Percentiles rank a stretch among this genome's conserved stretches.
phyloP scores from a whole-genome alignment of 495 filamentous ascomycete species.

The Penicillium roqueforti region DNA sequence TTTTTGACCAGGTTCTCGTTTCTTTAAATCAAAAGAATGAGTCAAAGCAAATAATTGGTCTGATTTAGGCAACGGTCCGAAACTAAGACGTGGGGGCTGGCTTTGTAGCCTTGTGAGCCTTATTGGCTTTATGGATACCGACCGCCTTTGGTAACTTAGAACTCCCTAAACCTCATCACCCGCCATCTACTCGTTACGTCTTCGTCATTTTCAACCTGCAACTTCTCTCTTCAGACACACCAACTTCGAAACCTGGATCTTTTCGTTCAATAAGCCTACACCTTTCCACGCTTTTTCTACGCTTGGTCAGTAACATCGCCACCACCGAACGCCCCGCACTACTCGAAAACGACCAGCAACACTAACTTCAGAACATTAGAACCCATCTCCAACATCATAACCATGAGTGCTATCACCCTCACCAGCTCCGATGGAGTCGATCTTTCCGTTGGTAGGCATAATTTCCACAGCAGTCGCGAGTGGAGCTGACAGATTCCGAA shows the following conservation, averaged over 20 bases:
- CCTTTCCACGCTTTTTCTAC: background rate
- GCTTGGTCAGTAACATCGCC: background rate
- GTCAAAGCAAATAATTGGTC: background rate
- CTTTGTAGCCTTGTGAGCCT: background rate
- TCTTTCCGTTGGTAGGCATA: slow-evolving; percentile 52
- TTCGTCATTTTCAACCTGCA: background rate
- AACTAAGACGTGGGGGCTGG: background rate
- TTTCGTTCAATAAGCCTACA: background rate
- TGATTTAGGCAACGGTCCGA: background rate
- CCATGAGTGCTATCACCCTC: slow-evolving; percentile 41
- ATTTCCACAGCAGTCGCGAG: background rate
- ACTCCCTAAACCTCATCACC: background rate
- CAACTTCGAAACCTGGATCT: background rate
- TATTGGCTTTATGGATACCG: too few species aligned
- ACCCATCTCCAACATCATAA: background rate
- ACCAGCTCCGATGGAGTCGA: slow-evolving; percentile 54
- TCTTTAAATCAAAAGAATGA: background rate
- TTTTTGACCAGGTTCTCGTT: background rate
- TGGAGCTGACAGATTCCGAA: slow-evolving; percentile 17
- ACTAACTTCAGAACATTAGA: background rate
- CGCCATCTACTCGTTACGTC: background rate
- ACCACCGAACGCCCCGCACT: background rate
- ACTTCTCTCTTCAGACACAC: background rate
- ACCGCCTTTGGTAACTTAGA: background rate
- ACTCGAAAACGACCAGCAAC: background rate